phyloP scores from a whole-genome alignment of 805 yeast species.

The Suhomyces prunicola region DNA sequence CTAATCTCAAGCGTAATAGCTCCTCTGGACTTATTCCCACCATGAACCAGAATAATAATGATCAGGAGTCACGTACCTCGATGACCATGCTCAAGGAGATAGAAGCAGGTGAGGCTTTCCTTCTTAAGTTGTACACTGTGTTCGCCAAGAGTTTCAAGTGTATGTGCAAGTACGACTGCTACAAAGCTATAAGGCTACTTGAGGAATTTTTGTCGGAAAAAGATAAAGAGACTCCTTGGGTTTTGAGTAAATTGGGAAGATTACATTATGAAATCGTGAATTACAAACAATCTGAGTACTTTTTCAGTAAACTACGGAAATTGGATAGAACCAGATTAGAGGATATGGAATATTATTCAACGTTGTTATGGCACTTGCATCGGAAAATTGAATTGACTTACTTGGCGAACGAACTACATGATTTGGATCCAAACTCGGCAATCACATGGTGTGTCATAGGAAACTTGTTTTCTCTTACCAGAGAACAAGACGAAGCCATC shows the following conservation, averaged over 20 bases:
- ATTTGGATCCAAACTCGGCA: conserved; percentile 60
- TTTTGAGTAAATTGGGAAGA: conserved; percentile 73
- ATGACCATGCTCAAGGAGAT: conserved; percentile 20
- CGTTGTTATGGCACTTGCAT: conserved; percentile 89
- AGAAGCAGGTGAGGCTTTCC: conserved; percentile 36
- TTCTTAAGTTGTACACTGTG: conserved; percentile 46
- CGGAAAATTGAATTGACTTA: conserved; percentile 75
- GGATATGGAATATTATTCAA: conserved; percentile 91
- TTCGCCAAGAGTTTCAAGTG: conserved; percentile 63
- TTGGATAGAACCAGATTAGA: conserved; percentile 74
- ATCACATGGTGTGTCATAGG: conserved; percentile 93
- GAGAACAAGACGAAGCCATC: conserved; percentile 88
- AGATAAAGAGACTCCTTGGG: conserved; percentile 79
- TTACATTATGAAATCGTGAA: conserved; percentile 84
- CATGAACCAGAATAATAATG: background rate
- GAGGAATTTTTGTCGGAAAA: conserved; percentile 55
- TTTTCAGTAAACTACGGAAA: conserved; percentile 59
- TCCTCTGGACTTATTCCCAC: conserved; percentile 6
- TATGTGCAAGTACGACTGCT: conserved; percentile 67
- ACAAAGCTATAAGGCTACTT: conserved; percentile 70
- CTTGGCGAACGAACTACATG: conserved; percentile 76
- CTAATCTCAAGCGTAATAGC: conserved; percentile 7
- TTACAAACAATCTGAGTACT: conserved; percentile 69
- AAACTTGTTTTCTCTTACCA: conserved; percentile 74
- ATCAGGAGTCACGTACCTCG: background rate